These are phyloP conservation scores for Inga oerstediana DNA, from an alignment of 306 rosid species.

Conservation along the genomic window DNA sequence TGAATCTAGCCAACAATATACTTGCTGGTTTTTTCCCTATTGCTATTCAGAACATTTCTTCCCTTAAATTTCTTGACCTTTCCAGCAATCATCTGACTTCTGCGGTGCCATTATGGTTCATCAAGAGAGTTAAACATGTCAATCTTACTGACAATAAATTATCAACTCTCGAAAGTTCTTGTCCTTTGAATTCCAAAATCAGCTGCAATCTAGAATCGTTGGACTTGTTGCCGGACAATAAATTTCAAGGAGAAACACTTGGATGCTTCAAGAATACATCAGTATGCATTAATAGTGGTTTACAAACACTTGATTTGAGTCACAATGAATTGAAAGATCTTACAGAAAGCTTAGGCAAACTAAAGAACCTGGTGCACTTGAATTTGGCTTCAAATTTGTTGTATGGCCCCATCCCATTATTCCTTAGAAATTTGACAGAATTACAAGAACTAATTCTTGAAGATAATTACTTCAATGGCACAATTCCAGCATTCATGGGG, in stretches of 20 bases:
- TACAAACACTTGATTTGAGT: background rate
- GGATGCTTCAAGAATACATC: background rate
- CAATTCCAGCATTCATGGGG: background rate
- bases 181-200: background rate
- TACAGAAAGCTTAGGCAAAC: background rate
- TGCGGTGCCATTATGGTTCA: background rate
- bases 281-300: background rate
- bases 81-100: background rate
- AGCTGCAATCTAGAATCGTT: too few relatives aligned
- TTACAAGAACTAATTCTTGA: background rate
- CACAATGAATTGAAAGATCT: background rate
- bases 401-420: background rate
- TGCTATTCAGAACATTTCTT: background rate
- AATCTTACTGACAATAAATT: background rate
- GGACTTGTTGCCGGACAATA: too few relatives aligned
- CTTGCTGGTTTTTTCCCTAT: background rate
- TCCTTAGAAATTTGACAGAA: background rate
- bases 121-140: background rate
- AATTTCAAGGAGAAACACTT: too few relatives aligned
- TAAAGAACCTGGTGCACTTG: background rate
- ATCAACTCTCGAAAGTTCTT: background rate
- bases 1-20: too few relatives aligned
- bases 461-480: background rate
- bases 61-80: background rate
- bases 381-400: background rate